Percentiles rank a stretch among this genome's conserved stretches.
These are phyloP conservation scores for Ustilago crameri DNA, from an alignment of 1,284 basidiomycete genomes.

Conservation along the genomic window DNA sequence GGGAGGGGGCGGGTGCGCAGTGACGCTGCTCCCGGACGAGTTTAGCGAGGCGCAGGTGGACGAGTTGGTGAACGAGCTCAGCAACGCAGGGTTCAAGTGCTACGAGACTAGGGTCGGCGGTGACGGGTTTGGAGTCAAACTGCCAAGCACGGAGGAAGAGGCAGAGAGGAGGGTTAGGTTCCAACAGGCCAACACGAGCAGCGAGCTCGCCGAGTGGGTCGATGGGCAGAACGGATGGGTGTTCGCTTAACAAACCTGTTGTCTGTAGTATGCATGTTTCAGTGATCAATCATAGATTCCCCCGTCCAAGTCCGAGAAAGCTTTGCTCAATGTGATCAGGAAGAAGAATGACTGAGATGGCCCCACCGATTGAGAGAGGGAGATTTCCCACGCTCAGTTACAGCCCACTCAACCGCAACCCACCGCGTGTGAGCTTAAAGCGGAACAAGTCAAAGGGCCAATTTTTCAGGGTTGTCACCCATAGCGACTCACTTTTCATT, in stretches of 20 bases:
- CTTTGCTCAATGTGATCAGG: too few species aligned
- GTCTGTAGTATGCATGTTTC: too few species aligned
- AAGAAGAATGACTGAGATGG: too few species aligned
- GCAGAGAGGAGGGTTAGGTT: constrained; percentile 26
- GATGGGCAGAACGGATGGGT: constrained; percentile 24
- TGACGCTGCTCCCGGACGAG: constrained; percentile 92
- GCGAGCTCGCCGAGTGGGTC: constrained; percentile 28
- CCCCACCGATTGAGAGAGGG: too few species aligned
- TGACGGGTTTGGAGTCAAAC: constrained; percentile 85
- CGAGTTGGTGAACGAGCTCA: constrained; percentile 45
- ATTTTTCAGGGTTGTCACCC: too few species aligned
- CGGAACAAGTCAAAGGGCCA: too few species aligned
- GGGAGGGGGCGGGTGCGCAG: constrained; percentile 97
- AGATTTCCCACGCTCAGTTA: too few species aligned
- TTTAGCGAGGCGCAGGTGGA: constrained; percentile 48
- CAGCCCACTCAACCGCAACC: too few species aligned
- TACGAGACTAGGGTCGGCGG: constrained; percentile 94
- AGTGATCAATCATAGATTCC: neutral
- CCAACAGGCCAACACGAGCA: constrained; percentile 19
- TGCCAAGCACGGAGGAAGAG: constrained; percentile 58
- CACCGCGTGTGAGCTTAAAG: too few species aligned
- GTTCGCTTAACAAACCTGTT: constrained; percentile 21
- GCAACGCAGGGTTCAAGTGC: constrained; percentile 77
- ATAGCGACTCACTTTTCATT: too few species aligned
- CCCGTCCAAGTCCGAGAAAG: too few species aligned